A percentile compares a stretch with the other conserved stretches of the same genome.
These are phyloP conservation scores for Zymoseptoria crescenta DNA, from an alignment of 2,329 filamentous ascomycete genomes.

Conservation along the genomic window DNA sequence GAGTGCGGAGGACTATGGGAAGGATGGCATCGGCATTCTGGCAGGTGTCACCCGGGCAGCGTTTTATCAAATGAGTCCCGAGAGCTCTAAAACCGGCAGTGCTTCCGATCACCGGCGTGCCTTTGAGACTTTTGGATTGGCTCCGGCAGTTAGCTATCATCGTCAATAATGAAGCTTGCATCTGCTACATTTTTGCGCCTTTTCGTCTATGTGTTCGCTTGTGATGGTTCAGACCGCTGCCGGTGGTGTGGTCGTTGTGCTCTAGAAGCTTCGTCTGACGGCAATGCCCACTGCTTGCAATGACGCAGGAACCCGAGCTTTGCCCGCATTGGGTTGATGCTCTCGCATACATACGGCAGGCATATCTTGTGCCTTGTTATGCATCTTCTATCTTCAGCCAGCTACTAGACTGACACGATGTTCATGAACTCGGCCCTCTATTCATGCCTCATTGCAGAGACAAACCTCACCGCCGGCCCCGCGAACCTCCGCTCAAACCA, in stretches of 20 bases:
- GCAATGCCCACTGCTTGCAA: background rate
- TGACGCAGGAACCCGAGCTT: background rate
- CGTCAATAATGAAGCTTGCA: constrained; percentile 9
- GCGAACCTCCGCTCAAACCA: background rate
- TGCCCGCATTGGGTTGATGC: background rate
- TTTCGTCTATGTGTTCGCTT: background rate
- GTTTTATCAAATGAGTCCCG: constrained; percentile 9
- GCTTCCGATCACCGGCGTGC: constrained; percentile 7
- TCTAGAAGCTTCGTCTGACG: background rate
- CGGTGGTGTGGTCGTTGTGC: background rate
- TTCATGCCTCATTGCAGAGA: no score
- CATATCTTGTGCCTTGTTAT: background rate
- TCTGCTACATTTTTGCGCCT: constrained; percentile 6
- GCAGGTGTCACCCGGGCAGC: constrained; percentile 10
- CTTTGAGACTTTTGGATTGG: constrained; percentile 21
- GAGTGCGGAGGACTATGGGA: constrained; percentile 14
- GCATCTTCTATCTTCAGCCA: background rate
- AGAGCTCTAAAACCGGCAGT: constrained; percentile 25
- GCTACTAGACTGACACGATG: no score
- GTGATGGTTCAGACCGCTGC: background rate
- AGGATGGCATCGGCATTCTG: constrained; percentile 6
- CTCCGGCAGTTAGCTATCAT: constrained; percentile 11
- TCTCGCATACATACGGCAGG: background rate
- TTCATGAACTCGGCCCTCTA: no score
- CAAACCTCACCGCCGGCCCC: no score